phyloP scores from a whole-genome alignment of 1,139 yeast species.

The Protomyces macrosporus region DNA sequence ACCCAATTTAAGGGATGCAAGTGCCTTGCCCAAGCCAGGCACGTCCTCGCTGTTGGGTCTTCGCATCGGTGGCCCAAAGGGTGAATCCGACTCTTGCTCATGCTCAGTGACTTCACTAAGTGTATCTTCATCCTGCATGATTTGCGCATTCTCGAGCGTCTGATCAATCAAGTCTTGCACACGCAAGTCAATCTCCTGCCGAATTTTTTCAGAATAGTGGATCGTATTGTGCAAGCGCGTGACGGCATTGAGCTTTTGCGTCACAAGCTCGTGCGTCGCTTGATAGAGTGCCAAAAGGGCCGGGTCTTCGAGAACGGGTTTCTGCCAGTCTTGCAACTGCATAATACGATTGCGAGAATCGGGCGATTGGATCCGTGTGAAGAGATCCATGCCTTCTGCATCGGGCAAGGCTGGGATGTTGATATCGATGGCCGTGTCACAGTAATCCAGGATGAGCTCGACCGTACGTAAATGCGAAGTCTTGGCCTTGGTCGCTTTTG shows the following conservation, averaged over 20 bases:
- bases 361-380: slow-evolving; percentile 35
- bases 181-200: slow-evolving; percentile 70
- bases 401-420: slow-evolving; percentile 48
- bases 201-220: slow-evolving; percentile 72
- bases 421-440: slow-evolving; percentile 70
- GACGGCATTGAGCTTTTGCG: slow-evolving; percentile 68
- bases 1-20: neutral
- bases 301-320: slow-evolving; percentile 50
- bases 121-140: neutral
- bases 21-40: neutral
- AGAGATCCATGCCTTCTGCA: slow-evolving; percentile 32
- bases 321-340: slow-evolving; percentile 53
- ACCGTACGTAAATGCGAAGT: slow-evolving; percentile 43
- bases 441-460: slow-evolving; percentile 58
- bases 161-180: slow-evolving; percentile 63
- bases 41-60: neutral
- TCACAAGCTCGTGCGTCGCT: slow-evolving; percentile 61
- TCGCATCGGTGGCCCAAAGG: neutral
- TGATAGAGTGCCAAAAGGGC: slow-evolving; percentile 45
- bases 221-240: slow-evolving; percentile 69
- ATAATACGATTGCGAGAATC: slow-evolving; percentile 67
- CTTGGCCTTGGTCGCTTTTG: slow-evolving; percentile 9
- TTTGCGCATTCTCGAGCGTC: slow-evolving; percentile 44
- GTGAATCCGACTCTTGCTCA: neutral
- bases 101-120: neutral